Conservation (phyloP, 257 asterid species). For the Dorcoceras hygrometricum region DNA sequence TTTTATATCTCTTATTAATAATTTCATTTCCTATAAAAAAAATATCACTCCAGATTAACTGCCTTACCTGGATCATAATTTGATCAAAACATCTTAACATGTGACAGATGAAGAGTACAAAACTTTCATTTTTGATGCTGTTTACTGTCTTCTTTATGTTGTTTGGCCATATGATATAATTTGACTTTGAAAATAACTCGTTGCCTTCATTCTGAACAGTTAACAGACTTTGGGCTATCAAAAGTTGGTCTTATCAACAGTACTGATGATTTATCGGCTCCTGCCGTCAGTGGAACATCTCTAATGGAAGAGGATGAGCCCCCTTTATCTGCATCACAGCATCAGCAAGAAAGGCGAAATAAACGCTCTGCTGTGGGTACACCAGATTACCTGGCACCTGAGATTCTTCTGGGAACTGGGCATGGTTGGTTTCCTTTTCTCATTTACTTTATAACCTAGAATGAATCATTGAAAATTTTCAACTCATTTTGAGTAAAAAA, state of each 20-base stretch:
- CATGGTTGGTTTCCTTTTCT: constrained; percentile 62
- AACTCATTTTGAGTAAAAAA: constrained; percentile 10
- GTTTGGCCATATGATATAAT: constrained; percentile 12
- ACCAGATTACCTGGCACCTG: constrained; percentile 99
- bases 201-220: constrained; percentile 48
- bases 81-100: not conserved
- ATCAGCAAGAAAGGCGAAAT: constrained; percentile 79
- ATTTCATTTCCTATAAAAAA: no score
- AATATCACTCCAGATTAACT: not conserved
- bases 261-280: constrained; percentile 96
- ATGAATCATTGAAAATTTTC: not conserved
- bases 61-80: constrained; percentile 1
- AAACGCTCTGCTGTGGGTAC: constrained; percentile 99
- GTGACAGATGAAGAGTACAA: constrained; percentile 16
- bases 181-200: constrained; percentile 16
- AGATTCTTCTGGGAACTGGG: constrained; percentile 99
- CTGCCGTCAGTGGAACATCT: constrained; percentile 88
- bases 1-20: no score
- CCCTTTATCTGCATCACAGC: constrained; percentile 62
- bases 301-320: constrained; percentile 93
- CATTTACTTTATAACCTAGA: constrained; percentile 10
- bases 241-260: constrained; percentile 98
- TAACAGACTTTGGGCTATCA: constrained; percentile 98
- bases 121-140: constrained; percentile 18
- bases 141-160: constrained; percentile 18